Percentiles rank a stretch among this genome's conserved stretches.
These are phyloP conservation scores for Ophiostoma himal-ulmi DNA, from an alignment of 2,329 filamentous ascomycete species.

Conservation along the genomic window DNA sequence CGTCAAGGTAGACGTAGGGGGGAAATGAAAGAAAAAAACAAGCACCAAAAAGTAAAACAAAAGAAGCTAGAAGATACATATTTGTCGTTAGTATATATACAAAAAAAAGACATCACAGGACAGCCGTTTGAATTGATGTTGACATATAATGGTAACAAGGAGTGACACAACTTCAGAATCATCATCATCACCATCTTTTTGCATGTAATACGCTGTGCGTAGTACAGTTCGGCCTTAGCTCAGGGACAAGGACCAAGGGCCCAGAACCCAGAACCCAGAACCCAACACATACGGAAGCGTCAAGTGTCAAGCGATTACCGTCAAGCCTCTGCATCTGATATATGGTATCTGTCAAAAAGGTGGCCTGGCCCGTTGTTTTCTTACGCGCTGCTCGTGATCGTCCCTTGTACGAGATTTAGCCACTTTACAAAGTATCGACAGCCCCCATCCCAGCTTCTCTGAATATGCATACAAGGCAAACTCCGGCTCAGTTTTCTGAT, in stretches of 20 bases:
- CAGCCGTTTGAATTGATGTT: not conserved
- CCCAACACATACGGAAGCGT: not conserved
- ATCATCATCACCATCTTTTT: not conserved
- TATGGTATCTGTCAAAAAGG: not conserved
- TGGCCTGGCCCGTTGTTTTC: not conserved
- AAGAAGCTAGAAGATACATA: not conserved
- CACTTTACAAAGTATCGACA: not conserved
- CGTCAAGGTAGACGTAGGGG: not conserved
- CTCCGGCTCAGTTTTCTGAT: not conserved
- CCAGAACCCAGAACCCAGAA: not conserved
- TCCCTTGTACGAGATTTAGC: not conserved
- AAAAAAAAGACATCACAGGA: not conserved
- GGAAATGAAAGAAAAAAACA: not conserved
- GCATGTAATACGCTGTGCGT: not conserved
- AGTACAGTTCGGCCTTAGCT: not conserved
- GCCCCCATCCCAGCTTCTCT: not conserved
- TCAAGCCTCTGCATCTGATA: not conserved
- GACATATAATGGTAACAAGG: not conserved
- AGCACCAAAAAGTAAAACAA: not conserved
- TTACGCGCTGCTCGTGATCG: slow-evolving; percentile 9
- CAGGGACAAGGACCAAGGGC: not conserved
- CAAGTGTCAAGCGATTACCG: not conserved
- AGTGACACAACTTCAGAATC: not conserved
- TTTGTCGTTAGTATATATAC: too few species aligned
- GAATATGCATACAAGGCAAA: not conserved